Evolutionary conservation across 768 basidiomycete genomes (phyloP), one percentile per base, ranked within the genome.

Genomic region (Leccinellum rugosiceps): DNA sequence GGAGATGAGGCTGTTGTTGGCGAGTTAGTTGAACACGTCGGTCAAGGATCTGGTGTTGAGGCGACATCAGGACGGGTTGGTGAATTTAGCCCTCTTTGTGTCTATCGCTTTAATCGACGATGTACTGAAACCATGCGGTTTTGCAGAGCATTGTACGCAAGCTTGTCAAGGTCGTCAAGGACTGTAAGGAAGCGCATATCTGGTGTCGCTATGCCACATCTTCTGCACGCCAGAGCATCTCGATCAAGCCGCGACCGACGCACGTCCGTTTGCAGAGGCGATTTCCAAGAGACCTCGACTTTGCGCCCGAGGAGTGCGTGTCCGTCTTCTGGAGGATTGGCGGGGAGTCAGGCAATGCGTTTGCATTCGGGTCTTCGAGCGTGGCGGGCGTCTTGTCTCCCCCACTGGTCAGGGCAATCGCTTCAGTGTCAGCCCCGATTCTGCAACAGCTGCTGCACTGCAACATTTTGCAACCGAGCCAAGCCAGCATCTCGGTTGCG

Each of bases 21-120:
- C 90, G n/a, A 79, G 44, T 48, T 95, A 91, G 91, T 66, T 96
- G 57, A 97, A 96, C 70, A 75, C 82, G n/a, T 72, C 92, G 57
- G 76, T 83, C 41, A 78, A 79, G 56, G 89, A 92, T 74, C 86
- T 86, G n/a, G 78, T 84, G 49, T 72, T 90, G 75, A 78, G 80
- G 65, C 80, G 77, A 60, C 84, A 86, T 64, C 73, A 73, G 50
- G 90, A 92, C 64, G 90, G 89, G 43, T 63, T 85, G 77, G 91
- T 93, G 67, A 73, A 86, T 77, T 17, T 45, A 2, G 28, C 0
- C 25, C 9, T 31, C 31, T n/a, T 31, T 19, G 23, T 28, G 9
- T 5, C 30, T 31, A 31, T 46, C 28, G 32, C 44, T 32, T 45
- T 55, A 17, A 31, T 31, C 10, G 30, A 31, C n/a, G 15, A 8